Base-by-base conservation (phyloP, 768 basidiomycete species). In the Tricholoma sp. region DNA sequence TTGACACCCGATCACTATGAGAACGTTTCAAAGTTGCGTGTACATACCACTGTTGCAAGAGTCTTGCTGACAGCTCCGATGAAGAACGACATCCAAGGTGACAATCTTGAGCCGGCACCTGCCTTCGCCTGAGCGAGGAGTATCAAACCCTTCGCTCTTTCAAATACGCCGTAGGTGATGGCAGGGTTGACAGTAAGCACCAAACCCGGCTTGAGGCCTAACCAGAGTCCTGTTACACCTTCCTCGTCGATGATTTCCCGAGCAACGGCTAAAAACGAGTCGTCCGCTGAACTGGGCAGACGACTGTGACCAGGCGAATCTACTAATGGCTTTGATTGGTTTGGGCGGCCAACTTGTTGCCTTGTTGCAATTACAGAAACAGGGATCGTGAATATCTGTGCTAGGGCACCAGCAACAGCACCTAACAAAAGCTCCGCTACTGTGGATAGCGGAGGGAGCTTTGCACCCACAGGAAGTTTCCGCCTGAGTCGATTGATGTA, bases 121-220 rank as follows among this genome's bases (percentile, higher is more conserved):
- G 76, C 74, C 31, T 71, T 73, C 9, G 75, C 71, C 66, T 77
- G 74, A 5, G 84, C 83, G 34, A 84, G 72, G 19, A 93, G 71
- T 32, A 92, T 69, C 2, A 90, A 60, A 45, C 78, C 81, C 76
- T 98, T 98, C 56, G 98, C 78, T 43, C 97, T 83, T 74, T 98
- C 96, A 67, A 91, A 98, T 39, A 87, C 79, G 50, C 97, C 97
- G 66, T 96, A 98, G 0, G 96, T 99, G 70, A 99, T 98, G 21
- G 96, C 94, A 4, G 97, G 96, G 71, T 98, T 98, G 54, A 94
- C 85, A 32, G 96, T 98, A 32, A 99, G 80, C n/a, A 98, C 93
- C 62, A 99, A 74, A 39, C 91, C 85, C 1, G 97, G 95, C 69
- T 88, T 91, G 59, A 98, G 75, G 6, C 97, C 97, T 5, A 94